These are phyloP conservation scores for Coniochaeta prunicola DNA, from an alignment of 2,329 filamentous ascomycete species.

Conservation along the genomic window DNA sequence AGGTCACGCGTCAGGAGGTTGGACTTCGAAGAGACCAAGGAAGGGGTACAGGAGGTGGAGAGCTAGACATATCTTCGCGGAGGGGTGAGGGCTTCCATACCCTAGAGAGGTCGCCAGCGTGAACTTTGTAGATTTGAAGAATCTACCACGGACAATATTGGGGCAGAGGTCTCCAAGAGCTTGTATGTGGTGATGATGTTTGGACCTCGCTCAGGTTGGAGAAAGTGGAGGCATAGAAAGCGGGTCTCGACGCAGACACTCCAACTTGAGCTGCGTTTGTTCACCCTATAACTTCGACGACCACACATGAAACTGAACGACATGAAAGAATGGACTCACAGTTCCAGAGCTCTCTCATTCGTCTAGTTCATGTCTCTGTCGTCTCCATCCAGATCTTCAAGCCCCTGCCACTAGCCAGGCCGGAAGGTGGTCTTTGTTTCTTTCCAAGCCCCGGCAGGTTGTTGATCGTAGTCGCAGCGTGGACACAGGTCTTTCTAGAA, in stretches of 20 bases:
- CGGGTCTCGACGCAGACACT: too few relatives aligned
- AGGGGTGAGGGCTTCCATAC: too few relatives aligned
- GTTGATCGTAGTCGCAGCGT: background rate
- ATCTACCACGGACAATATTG: too few relatives aligned
- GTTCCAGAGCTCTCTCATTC: background rate
- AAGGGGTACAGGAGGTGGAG: too few relatives aligned
- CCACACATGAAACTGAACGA: background rate
- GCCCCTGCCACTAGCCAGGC: background rate
- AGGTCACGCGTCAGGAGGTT: background rate
- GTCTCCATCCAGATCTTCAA: background rate
- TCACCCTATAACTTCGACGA: background rate
- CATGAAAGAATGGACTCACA: background rate
- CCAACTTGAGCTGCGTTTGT: background rate
- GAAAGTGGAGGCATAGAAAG: too few relatives aligned
- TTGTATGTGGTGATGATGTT: too few relatives aligned
- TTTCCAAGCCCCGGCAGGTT: background rate
- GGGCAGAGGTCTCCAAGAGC: too few relatives aligned
- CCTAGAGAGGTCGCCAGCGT: too few relatives aligned
- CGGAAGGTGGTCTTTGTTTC: background rate
- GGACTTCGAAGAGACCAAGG: too few relatives aligned
- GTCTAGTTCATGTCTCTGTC: background rate
- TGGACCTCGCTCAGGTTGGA: too few relatives aligned
- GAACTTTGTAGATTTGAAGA: too few relatives aligned
- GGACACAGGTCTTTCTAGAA: background rate
- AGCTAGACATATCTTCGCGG: too few relatives aligned